Percentiles rank a stretch among this genome's conserved stretches.
Evolutionary conservation across 2,329 filamentous ascomycete genomes (phyloP).

Genomic region (Colletotrichum siamense): DNA sequence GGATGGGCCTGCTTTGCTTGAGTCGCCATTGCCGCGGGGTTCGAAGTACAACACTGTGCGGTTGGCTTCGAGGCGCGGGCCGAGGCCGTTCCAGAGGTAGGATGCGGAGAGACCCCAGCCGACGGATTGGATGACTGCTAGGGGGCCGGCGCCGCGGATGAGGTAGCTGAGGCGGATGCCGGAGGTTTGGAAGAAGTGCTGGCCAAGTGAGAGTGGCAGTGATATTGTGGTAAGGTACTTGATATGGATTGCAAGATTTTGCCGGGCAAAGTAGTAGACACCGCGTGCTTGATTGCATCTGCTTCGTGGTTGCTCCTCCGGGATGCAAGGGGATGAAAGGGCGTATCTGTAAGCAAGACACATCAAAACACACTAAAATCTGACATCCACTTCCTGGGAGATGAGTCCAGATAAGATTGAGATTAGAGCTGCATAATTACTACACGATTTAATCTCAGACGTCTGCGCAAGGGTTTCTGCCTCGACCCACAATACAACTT

Average conservation of each 20-base stretch:
- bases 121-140: background rate
- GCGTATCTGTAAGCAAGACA: too few species aligned
- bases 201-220: background rate
- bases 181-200: fast-evolving
- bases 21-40: background rate
- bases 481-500: too few species aligned
- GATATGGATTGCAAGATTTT: background rate
- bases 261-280: background rate
- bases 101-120: background rate
- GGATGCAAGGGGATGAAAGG: too few species aligned
- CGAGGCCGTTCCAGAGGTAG: background rate
- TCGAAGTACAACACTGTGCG: background rate
- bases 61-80: background rate
- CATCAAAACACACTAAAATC: too few species aligned
- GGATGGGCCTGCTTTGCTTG: background rate
- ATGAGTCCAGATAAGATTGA: too few species aligned
- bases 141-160: background rate
- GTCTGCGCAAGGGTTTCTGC: too few species aligned
- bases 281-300: too few species aligned
- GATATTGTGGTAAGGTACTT: background rate
- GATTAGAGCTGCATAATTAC: too few species aligned
- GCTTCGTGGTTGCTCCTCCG: too few species aligned
- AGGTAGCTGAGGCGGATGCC: background rate
- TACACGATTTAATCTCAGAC: too few species aligned
- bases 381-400: too few species aligned